A percentile compares a stretch with the other conserved stretches of the same genome.
Conservation (phyloP, 1,284 basidiomycete species). For the Cystobasidiaceae sp. region DNA sequence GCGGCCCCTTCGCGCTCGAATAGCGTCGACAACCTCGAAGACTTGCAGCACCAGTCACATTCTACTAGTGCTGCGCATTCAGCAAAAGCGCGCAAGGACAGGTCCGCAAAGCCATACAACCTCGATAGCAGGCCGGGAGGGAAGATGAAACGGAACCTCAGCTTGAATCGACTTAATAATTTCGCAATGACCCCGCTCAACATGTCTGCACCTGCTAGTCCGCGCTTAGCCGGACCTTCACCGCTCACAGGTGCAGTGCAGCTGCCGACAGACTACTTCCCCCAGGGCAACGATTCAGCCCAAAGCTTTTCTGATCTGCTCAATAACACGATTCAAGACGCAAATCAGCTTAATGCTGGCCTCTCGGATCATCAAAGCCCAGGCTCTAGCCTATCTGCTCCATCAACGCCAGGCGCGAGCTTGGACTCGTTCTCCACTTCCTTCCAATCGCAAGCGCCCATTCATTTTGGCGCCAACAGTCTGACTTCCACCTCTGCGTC, state of each 20-base stretch:
- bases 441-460: not conserved
- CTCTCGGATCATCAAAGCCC: constrained; percentile 33
- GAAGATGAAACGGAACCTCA: constrained; percentile 25
- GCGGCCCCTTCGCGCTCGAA: constrained; percentile 22
- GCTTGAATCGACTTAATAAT: constrained; percentile 32
- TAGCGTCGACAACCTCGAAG: constrained; percentile 21
- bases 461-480: too few relatives aligned
- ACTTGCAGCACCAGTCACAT: constrained; percentile 6
- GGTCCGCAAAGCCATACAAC: constrained; percentile 43
- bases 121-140: constrained; percentile 35
- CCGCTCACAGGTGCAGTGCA: constrained; percentile 1
- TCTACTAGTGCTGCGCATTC: constrained; percentile 1
- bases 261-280: not conserved
- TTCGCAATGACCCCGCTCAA: constrained; percentile 41
- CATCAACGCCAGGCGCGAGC: constrained; percentile 30
- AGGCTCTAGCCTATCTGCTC: constrained; percentile 24
- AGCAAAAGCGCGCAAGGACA: not conserved
- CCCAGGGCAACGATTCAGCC: not conserved
- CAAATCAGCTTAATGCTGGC: constrained; percentile 43
- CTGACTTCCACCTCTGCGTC: constrained; percentile 18
- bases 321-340: constrained; percentile 33
- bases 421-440: constrained; percentile 19
- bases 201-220: constrained; percentile 11
- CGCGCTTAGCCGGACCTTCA: not conserved
- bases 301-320: not conserved